Evolutionary conservation across 2,329 filamentous ascomycete genomes (phyloP).

Genomic region (Domatiomyces catenatus): DNA sequence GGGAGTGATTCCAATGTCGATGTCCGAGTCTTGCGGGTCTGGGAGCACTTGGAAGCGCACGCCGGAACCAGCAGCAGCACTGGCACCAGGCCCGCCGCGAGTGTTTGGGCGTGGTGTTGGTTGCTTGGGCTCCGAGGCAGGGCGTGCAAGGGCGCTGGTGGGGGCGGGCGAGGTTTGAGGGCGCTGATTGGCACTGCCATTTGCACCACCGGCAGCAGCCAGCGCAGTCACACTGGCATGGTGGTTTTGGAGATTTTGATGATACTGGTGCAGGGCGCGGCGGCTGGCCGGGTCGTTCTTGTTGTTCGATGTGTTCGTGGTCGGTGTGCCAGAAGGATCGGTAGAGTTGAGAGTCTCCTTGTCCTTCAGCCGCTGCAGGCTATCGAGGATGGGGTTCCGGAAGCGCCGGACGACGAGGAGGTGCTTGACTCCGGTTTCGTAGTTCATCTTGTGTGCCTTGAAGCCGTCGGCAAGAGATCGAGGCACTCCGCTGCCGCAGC

Average conservation of each 20-base stretch:
- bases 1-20: conserved; percentile 17
- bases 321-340: conserved; percentile 1
- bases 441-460: conserved; percentile 27
- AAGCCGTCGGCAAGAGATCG: conserved; percentile 10
- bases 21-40: conserved; percentile 12
- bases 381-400: conserved; percentile 29
- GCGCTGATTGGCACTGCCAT: conserved; percentile 1
- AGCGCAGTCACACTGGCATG: background rate
- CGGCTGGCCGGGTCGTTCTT: conserved; percentile 14
- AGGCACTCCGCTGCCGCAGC: no score
- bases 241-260: background rate
- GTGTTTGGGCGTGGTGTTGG: background rate
- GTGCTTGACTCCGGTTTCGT: conserved; percentile 29
- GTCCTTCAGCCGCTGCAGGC: conserved; percentile 24
- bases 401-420: conserved; percentile 32
- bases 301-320: conserved; percentile 1
- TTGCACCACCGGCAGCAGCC: conserved; percentile 2
- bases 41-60: conserved; percentile 13
- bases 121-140: background rate
- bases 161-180: background rate
- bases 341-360: conserved; percentile 6
- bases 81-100: background rate
- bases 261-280: conserved; percentile 6
- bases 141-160: background rate
- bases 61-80: no score